phyloP scores from a whole-genome alignment of 2,329 filamentous ascomycete genomes.

The Aspergillus sergii region DNA sequence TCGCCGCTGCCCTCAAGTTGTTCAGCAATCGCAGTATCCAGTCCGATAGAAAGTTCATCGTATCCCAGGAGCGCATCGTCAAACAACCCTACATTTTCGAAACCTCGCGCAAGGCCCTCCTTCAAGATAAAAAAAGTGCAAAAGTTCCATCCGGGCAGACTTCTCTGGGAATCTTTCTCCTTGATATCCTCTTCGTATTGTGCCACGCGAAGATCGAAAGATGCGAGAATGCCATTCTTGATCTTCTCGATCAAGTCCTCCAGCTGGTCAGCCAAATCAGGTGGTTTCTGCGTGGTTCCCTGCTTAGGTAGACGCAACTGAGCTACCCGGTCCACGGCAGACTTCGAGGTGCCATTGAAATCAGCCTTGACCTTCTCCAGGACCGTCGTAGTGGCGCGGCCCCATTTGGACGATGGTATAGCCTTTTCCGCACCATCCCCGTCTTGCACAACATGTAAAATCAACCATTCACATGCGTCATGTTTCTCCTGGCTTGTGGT shows the following conservation, averaged over 20 bases:
- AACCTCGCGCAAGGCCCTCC: constrained; percentile 87
- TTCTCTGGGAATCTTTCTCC: constrained; percentile 86
- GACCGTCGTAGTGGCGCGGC: constrained; percentile 75
- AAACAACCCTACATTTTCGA: constrained; percentile 93
- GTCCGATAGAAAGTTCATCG: constrained; percentile 85
- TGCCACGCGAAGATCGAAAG: constrained; percentile 85
- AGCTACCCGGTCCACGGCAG: constrained; percentile 73
- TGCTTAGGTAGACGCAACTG: constrained; percentile 74
- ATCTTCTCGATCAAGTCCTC: constrained; percentile 81
- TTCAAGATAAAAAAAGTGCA: constrained; percentile 99
- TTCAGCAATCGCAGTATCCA: constrained; percentile 80
- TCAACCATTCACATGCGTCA: constrained; percentile 94
- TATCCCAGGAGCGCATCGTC: constrained; percentile 95
- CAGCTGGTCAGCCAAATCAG: constrained; percentile 82
- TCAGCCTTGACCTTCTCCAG: constrained; percentile 88
- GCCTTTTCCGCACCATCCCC: constrained; percentile 68
- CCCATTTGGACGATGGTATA: constrained; percentile 70
- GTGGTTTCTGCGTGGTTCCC: constrained; percentile 62
- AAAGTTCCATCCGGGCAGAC: constrained; percentile 95
- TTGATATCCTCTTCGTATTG: constrained; percentile 98
- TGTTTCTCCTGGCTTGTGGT: constrained; percentile 81
- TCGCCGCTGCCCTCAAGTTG: constrained; percentile 64
- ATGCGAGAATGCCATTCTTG: constrained; percentile 81
- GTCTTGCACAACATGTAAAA: constrained; percentile 90
- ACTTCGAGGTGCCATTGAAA: constrained; percentile 79